Base-by-base conservation (phyloP, 2,329 filamentous ascomycete genomes). In the Colletotrichum sp. region DNA sequence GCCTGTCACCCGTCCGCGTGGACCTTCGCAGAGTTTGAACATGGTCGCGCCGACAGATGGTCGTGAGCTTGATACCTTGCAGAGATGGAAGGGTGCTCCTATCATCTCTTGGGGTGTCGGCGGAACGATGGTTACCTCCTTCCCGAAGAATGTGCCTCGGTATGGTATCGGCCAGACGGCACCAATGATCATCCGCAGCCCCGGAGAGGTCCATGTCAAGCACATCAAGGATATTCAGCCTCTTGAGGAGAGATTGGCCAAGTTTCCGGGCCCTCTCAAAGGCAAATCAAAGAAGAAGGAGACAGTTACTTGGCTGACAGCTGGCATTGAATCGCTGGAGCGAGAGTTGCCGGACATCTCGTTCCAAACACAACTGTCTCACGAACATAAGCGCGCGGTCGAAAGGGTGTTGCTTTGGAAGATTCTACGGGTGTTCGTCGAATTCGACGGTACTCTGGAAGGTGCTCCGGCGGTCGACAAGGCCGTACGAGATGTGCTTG, bases 281-380 rank as follows among this genome's bases (percentile, higher is more conserved):
- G 91, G 93, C 55, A 99, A 98, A 82, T 92, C 93, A 2, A 99
- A 98, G 88, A 99, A 99, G 89, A 99, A 99, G 87, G 96, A 99
- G 71, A 91, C 95, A 0, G 80, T 96, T 58, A 85, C 92, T 3
- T 99, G 98, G 97, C 88, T 99, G 60, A 91, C 89, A 6, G 87
- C 90, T 75, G 95, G 93, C 68, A 96, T 99, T 72, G 93, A 95
- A 48, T 87, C 87, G 1, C 85, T 98, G 43, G 95, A 98, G 82
- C 90, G 88, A 80, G 88, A 85, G 70, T 82, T 86, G 67, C 91
- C 86, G 64, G 90, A 86, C 79, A 85, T 85, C 36, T 86, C 85
- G 18, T 88, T 89, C 74, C 72, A 76, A 28, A 87, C 86, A 36
- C 88, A 87, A 36, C 82, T 90, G 21, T 90, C 88, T 8, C 91